Evolutionary conservation across 225 moss, liverwort and hornwort genomes (phyloP), one percentile per base, ranked within the genome.

Genomic region (Thuidium tamariscinum): DNA sequence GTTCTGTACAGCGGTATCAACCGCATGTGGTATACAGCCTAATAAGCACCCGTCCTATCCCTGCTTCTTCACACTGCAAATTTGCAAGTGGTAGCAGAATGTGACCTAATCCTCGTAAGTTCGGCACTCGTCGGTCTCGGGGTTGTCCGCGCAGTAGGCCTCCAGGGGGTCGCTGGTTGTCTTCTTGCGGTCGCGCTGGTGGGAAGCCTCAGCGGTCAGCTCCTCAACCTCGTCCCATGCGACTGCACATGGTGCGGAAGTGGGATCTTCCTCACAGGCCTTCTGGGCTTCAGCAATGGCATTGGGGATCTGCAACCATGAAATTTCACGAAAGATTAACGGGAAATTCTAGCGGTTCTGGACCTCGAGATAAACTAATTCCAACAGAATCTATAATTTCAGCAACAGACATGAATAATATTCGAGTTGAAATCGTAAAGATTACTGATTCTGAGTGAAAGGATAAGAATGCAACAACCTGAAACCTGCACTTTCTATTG

Each of bases 171-270:
- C 92, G 72, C 57, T 82, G 68, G 17, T 76, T 4, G 66, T 10
- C 42, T 89, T 92, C 89, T 80, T 67, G 79, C 88, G 86, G 52
- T 74, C 91, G 20, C 91, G 86, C 63, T 82, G 86, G 86, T 92
- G 92, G 4, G 92, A 78, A 62, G 83, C 86, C 64, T 86, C 91
- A 13, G 91, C 91, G 30, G 83, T 84, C 41, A 89, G 49, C 88
- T 92, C 92, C 86, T 92, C 92, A 23, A 92, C 92, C 44, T 91
- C 88, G 69, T 92, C 91, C 92, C 91, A 92, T 20, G 91, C 91
- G 4, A 91, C 92, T 30, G 89, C 91, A 69, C 91, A 92, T 23
- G 84, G 88, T 41, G 91, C 88, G 18, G 92, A 92, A 13, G 91
- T 19, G 59, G 92, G 92, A 71, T 92, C 91, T 0, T 88, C 89